Conservation (phyloP, 805 yeast genomes). For the Diddensiella santjacobensis region DNA sequence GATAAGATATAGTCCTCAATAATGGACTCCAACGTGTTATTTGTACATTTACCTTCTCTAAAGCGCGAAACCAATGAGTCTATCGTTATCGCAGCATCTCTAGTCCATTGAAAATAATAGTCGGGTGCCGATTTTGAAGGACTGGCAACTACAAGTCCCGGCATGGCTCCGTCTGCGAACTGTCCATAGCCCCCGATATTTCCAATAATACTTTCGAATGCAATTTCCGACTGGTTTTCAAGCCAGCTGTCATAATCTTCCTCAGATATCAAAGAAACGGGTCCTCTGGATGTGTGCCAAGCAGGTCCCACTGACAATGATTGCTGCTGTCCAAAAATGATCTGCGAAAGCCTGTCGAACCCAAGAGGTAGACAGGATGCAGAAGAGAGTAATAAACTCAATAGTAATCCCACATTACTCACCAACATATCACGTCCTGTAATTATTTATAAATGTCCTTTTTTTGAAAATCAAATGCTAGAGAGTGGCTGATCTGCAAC, state of each 20-base stretch:
- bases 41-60: slow-evolving; percentile 19
- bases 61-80: slow-evolving; percentile 47
- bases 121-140: slow-evolving; percentile 71
- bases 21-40: slow-evolving; percentile 26
- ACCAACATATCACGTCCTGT: too few relatives aligned
- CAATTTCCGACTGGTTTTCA: slow-evolving; percentile 37
- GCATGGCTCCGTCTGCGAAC: slow-evolving; percentile 38
- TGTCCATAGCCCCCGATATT: slow-evolving; percentile 53
- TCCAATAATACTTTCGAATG: slow-evolving; percentile 46
- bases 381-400: neutral
- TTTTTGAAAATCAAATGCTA: too few relatives aligned
- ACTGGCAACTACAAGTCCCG: slow-evolving; percentile 81
- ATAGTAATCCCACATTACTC: too few relatives aligned
- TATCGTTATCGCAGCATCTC: slow-evolving; percentile 81
- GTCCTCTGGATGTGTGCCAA: neutral
- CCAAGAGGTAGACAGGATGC: neutral
- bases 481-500: too few relatives aligned
- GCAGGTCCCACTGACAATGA: neutral
- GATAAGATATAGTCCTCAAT: slow-evolving; percentile 63
- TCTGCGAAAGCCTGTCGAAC: neutral
- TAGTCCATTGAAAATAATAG: slow-evolving; percentile 85
- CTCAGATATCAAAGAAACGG: slow-evolving; percentile 29
- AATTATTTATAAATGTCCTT: too few relatives aligned
- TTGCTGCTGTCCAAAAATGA: neutral
- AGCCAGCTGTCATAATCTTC: slow-evolving; percentile 50